Evolutionary conservation across 2,329 filamentous ascomycete genomes (phyloP).

Genomic region (Colletotrichum lentis): DNA sequence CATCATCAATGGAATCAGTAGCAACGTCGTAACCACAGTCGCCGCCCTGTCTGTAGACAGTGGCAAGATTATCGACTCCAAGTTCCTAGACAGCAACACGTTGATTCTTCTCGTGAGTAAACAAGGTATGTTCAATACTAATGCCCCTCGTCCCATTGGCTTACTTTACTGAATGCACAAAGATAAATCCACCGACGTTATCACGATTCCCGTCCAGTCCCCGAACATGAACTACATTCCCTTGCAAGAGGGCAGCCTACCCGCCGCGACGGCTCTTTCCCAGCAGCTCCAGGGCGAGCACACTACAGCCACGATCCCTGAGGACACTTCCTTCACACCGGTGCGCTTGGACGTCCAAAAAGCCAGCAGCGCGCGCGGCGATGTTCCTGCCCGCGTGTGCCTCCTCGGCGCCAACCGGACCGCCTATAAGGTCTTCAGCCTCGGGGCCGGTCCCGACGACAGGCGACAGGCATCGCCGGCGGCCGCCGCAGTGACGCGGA

Average conservation of each 20-base stretch:
- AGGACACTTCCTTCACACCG: constrained; percentile 50
- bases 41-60: constrained; percentile 54
- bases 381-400: constrained; percentile 60
- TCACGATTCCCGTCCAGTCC: constrained; percentile 51
- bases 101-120: constrained; percentile 66
- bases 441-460: constrained; percentile 41
- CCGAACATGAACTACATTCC: constrained; percentile 49
- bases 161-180: constrained; percentile 1
- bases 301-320: constrained; percentile 31
- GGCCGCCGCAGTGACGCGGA: not conserved
- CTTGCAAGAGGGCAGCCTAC: constrained; percentile 44
- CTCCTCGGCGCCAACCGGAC: constrained; percentile 59
- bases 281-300: not conserved
- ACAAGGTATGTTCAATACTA: constrained; percentile 45
- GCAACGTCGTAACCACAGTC: constrained; percentile 49
- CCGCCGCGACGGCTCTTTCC: constrained; percentile 1
- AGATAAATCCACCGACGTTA: constrained; percentile 44
- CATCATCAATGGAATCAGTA: constrained; percentile 68
- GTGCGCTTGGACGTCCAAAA: constrained; percentile 62
- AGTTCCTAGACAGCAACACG: constrained; percentile 70
- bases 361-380: constrained; percentile 53
- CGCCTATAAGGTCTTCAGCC: constrained; percentile 57
- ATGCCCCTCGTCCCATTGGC: constrained; percentile 2
- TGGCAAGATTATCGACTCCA: constrained; percentile 65
- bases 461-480: not conserved